phyloP scores from a whole-genome alignment of 306 rosid species.

The Gillenia trifoliata region DNA sequence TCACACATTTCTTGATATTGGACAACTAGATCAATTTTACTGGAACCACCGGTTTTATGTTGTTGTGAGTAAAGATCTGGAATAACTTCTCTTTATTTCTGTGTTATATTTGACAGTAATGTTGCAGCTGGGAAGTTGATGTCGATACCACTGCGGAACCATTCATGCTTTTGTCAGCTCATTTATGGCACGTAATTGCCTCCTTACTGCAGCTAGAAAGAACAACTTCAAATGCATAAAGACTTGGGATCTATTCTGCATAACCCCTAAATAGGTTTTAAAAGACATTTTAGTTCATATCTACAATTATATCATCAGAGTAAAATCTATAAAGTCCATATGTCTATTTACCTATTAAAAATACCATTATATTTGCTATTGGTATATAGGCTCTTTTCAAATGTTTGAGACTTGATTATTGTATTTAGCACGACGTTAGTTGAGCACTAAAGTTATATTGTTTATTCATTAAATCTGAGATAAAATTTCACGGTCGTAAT shows the following conservation, averaged over 20 bases:
- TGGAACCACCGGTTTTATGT: too few relatives aligned
- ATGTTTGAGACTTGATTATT: too few relatives aligned
- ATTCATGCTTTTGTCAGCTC: constrained; percentile 99
- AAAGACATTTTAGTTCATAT: background rate
- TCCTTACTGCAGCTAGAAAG: constrained; percentile 16
- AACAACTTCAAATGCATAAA: constrained; percentile 1
- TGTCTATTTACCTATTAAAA: background rate
- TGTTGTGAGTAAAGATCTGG: constrained; percentile 1
- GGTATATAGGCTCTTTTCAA: too few relatives aligned
- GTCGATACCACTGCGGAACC: constrained; percentile 98
- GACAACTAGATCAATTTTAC: background rate
- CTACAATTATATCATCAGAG: background rate
- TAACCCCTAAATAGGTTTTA: background rate
- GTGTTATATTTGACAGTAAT: constrained; percentile 54
- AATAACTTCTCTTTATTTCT: constrained; percentile 17
- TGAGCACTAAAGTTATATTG: background rate
- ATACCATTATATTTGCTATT: background rate
- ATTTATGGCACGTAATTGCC: constrained; percentile 67
- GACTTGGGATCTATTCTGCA: constrained; percentile 11
- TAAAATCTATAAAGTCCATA: too few relatives aligned
- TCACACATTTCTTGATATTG: background rate
- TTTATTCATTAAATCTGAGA: background rate
- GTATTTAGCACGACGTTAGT: too few relatives aligned
- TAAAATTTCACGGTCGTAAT: background rate
- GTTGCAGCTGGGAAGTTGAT: constrained; percentile 96